Evolutionary conservation across 495 filamentous ascomycete genomes (phyloP), one percentile per base, ranked within the genome.

Genomic region (Lasiosphaeris hirsuta): DNA sequence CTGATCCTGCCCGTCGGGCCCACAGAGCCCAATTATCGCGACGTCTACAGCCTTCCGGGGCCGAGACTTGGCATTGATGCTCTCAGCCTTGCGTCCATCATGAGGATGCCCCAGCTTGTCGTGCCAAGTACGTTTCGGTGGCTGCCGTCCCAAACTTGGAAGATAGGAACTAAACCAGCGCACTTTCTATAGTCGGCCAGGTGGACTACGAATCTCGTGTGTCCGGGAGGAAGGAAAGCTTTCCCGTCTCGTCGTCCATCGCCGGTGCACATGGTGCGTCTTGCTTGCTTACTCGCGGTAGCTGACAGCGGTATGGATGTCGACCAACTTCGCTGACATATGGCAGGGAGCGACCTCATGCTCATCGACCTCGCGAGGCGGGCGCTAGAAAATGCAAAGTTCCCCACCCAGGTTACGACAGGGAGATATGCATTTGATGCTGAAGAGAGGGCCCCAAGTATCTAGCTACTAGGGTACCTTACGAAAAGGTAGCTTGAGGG

Each of bases 21-120:
- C 3, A 38, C 47, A 13, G 23, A 51, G 30, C 47, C 47, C 3
- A 51, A 35, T 13, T 51, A 51, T 18, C 47, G 47, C 3, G 47
- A 51, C 47, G 34, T 36, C 4, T 51, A 35, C n/a, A 51, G 3
- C 23, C 3, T 6, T 5, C 47, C 47, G 7, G 36, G 3, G 6
- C 23, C 19, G 5, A 51, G 47, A 17, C 23, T 51, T 35, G 47
- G 47, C 4, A 37, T 51, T 11, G 47, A 51, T 14, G 47, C 47
- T 13, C 33, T 51, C 10, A 51, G 47, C 47, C 30, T 51, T 10
- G 47, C 23, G 13, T 34, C 47, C 8, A 35, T 51, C n/a, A 34
- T 51, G 34, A 34, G 23, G 34, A 51, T 51, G 23, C 47, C 47
- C n/a, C 47, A 51, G n/a, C 47, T 51, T 38, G 47, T 51, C 11